Evolutionary conservation across 345 rosid species (phyloP).

Genomic region (Citrus australasica): DNA sequence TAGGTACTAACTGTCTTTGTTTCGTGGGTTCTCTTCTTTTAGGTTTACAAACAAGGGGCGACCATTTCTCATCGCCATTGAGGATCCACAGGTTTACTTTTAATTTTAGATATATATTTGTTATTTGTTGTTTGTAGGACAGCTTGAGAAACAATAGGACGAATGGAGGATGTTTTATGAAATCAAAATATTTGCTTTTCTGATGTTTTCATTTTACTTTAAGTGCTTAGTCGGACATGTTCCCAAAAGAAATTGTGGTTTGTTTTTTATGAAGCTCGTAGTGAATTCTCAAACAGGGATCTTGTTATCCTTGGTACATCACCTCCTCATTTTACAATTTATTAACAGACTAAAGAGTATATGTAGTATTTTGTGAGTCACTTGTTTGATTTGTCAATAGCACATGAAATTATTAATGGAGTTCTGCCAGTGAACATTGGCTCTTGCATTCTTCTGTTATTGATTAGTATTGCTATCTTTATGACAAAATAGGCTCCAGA

Average conservation of each 20-base stretch:
- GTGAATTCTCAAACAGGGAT: not conserved
- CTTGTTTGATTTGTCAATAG: not conserved
- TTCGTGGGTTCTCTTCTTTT: constrained; percentile 10
- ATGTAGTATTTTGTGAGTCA: not conserved
- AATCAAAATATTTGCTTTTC: not conserved
- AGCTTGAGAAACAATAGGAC: constrained; percentile 8
- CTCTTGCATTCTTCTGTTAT: not conserved
- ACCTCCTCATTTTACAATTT: not conserved
- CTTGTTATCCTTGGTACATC: not conserved
- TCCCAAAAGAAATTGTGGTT: no score
- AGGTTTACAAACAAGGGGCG: constrained; percentile 59
- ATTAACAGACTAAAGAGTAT: not conserved
- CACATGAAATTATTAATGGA: not conserved
- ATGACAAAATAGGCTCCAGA: constrained; percentile 60
- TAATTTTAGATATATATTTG: constrained; percentile 5
- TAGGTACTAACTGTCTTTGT: constrained; percentile 5
- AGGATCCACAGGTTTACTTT: constrained; percentile 83
- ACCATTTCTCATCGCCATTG: constrained; percentile 81
- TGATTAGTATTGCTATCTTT: not conserved
- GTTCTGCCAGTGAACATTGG: not conserved
- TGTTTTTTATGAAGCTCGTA: not conserved
- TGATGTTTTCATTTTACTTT: not conserved
- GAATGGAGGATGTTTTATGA: not conserved
- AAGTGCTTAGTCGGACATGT: not conserved
- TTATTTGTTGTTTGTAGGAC: not conserved